Conservation (phyloP, 139 green algal species). For the Coelastrella sp. region DNA sequence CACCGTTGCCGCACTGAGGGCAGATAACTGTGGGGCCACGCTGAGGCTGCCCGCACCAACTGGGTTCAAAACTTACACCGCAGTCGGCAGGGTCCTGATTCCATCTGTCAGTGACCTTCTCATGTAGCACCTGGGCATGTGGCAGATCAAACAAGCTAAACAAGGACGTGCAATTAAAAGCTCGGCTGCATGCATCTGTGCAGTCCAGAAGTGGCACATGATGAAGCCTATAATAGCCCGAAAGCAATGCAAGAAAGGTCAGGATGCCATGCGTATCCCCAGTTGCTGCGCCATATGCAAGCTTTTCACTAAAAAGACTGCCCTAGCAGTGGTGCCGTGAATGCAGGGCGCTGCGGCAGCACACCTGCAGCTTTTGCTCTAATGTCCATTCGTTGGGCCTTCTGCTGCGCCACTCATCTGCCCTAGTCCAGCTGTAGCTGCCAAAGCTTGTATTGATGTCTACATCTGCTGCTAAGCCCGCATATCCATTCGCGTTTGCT, state of each 20-base stretch:
- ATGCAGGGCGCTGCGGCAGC: not conserved
- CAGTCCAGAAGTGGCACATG: no score
- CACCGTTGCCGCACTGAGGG: constrained; percentile 39
- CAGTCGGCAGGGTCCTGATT: not conserved
- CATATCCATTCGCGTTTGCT: not conserved
- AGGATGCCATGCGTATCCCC: no score
- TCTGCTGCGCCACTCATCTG: not conserved
- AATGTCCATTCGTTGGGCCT: not conserved
- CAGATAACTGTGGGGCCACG: not conserved
- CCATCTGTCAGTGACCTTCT: constrained; percentile 31
- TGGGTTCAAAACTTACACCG: not conserved
- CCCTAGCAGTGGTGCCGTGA: not conserved
- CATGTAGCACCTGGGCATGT: not conserved
- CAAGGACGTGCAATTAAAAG: no score
- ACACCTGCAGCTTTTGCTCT: not conserved
- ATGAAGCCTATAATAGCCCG: no score
- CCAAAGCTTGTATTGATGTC: not conserved
- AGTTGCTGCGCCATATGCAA: not conserved
- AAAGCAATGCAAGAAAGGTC: no score
- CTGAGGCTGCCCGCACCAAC: no score
- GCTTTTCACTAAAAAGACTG: no score
- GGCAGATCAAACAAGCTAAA: no score
- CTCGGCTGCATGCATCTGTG: no score
- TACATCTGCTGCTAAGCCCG: not conserved
- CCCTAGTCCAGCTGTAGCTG: no score